Conservation (phyloP, 441 rosid genomes). For the Rhodomyrtus psidioides region DNA sequence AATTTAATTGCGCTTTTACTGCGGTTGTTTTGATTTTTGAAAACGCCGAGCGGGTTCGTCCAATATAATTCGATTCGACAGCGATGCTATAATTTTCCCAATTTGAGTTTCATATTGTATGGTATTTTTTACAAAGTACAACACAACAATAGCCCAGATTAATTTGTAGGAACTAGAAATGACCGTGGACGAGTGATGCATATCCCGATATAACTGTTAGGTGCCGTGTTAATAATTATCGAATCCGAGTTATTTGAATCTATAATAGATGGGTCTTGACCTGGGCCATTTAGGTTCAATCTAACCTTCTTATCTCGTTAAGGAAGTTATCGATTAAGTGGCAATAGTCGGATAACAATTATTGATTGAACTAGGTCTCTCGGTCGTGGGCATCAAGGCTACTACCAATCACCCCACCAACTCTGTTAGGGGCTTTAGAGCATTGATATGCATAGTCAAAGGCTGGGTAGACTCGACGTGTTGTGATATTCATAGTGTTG, state of each 20-base stretch:
- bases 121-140: fast-evolving
- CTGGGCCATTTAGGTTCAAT: background rate
- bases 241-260: background rate
- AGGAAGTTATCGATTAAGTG: background rate
- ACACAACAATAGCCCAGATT: fast-evolving
- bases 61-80: background rate
- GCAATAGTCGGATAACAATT: background rate
- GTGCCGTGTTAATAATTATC: background rate
- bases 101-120: background rate
- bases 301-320: background rate
- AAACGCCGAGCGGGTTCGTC: background rate
- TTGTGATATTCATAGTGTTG: background rate
- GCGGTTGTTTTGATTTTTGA: background rate
- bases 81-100: background rate
- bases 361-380: background rate
- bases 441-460: background rate
- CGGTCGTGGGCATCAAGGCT: background rate
- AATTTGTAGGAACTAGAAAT: background rate
- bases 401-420: background rate
- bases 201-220: background rate
- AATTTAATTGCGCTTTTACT: background rate
- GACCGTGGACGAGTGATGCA: background rate
- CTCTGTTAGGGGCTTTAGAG: background rate
- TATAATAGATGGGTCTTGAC: fast-evolving
- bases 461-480: background rate